Evolutionary conservation across 2,329 filamentous ascomycete genomes (phyloP).

Genomic region (Mycosphaerella sp.): DNA sequence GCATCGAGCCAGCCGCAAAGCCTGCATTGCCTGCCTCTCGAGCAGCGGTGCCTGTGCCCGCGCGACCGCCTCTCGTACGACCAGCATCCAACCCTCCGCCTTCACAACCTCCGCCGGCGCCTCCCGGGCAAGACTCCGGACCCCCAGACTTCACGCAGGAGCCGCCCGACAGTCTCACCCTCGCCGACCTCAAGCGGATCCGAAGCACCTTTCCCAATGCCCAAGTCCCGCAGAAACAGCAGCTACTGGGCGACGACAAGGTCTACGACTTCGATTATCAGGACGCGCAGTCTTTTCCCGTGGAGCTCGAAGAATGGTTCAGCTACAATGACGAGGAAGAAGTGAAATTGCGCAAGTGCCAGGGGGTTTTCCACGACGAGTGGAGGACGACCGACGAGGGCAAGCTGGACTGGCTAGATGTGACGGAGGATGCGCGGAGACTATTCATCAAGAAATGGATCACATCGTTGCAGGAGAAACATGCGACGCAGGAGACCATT

Average conservation of each 20-base stretch:
- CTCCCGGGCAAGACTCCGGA: slow-evolving; percentile 34
- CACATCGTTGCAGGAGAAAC: slow-evolving; percentile 32
- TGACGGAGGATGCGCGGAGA: slow-evolving; percentile 49
- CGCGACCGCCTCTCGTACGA: slow-evolving; percentile 37
- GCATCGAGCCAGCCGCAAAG: slow-evolving; percentile 13
- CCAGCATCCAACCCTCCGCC: slow-evolving; percentile 39
- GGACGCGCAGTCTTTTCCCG: slow-evolving; percentile 56
- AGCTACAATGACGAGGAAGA: slow-evolving; percentile 83
- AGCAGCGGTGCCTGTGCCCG: slow-evolving; percentile 15
- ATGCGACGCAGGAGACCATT: slow-evolving; percentile 30
- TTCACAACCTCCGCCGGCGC: slow-evolving; percentile 38
- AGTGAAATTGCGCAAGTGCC: slow-evolving; percentile 67
- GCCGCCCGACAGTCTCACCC: slow-evolving; percentile 41
- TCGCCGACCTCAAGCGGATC: slow-evolving; percentile 43
- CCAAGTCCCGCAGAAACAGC: slow-evolving; percentile 30
- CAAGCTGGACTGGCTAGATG: slow-evolving; percentile 59
- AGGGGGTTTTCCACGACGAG: slow-evolving; percentile 67
- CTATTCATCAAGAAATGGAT: slow-evolving; percentile 50
- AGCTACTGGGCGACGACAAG: slow-evolving; percentile 28
- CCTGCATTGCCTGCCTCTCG: slow-evolving; percentile 19
- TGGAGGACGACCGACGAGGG: slow-evolving; percentile 49
- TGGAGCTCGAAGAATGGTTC: slow-evolving; percentile 98
- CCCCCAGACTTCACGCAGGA: slow-evolving; percentile 29
- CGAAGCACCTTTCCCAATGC: slow-evolving; percentile 40
- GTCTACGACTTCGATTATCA: slow-evolving; percentile 69